Evolutionary conservation across 208 protist genomes (phyloP).

Genomic region (Leishmania tarentolae): DNA sequence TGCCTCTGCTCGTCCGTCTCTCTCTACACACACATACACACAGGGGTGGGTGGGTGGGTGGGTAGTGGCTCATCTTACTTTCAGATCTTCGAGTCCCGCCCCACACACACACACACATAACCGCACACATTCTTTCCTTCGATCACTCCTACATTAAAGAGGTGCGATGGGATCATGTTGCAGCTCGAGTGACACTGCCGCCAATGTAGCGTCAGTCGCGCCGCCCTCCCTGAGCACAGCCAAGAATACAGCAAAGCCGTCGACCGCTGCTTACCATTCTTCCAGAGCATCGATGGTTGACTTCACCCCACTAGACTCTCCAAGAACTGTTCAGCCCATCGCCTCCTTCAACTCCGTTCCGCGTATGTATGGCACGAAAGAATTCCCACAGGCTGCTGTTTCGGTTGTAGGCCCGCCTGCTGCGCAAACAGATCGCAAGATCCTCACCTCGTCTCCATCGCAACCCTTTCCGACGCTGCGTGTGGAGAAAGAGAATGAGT

Average conservation of each 20-base stretch:
- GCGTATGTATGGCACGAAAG: not conserved
- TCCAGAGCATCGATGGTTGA: not conserved
- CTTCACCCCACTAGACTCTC: not conserved
- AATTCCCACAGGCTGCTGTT: not conserved
- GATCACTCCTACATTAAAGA: not conserved
- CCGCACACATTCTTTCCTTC: not conserved
- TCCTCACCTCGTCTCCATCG: not conserved
- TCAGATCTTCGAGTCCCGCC: not conserved
- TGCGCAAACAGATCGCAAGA: not conserved
- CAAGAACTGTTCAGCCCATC: not conserved
- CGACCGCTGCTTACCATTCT: not conserved
- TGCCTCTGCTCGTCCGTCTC: not conserved
- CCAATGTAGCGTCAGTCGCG: not conserved
- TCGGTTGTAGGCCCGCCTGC: slow-evolving; percentile 1
- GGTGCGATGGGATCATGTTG: slow-evolving; percentile 17
- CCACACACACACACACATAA: not conserved
- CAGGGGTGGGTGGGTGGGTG: not conserved
- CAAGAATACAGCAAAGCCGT: no score
- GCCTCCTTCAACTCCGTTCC: not conserved
- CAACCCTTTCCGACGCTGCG: not conserved
- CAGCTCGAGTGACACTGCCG: slow-evolving; percentile 7
- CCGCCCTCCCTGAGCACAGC: not conserved
- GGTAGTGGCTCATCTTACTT: not conserved
- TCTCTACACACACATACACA: not conserved
- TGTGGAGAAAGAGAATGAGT: not conserved